A percentile compares a stretch with the other conserved stretches of the same genome.
Evolutionary conservation across 31 red algal genomes (phyloP).

Genomic region (Odonthalia washingtoniensis): DNA sequence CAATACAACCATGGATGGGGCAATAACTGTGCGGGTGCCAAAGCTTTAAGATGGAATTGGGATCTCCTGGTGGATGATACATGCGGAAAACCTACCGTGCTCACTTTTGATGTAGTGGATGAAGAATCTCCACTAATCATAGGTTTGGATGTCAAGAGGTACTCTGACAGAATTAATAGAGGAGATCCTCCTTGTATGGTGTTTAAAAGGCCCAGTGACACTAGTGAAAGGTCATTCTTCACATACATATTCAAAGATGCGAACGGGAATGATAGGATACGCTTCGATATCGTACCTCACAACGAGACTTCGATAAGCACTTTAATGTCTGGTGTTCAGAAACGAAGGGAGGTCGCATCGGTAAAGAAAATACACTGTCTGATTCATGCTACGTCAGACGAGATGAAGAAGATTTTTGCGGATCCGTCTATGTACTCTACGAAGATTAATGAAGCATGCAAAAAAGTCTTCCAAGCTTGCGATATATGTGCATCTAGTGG

Average conservation of each 20-base stretch:
- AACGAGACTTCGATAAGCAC: not conserved
- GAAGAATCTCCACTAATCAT: too few relatives aligned
- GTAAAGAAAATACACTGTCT: conserved; percentile 35
- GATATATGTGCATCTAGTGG: not conserved
- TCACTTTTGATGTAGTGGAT: not conserved
- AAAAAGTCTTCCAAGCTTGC: not conserved
- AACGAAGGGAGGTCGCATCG: not conserved
- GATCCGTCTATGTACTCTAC: conserved; percentile 21
- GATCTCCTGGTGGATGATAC: conserved; percentile 1
- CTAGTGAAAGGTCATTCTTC: not conserved
- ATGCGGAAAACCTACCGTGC: not conserved
- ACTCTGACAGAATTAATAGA: conserved; percentile 17
- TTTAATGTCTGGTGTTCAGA: not conserved
- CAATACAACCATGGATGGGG: too few relatives aligned
- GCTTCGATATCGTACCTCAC: conserved; percentile 9
- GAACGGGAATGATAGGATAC: not conserved
- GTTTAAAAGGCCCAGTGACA: conserved; percentile 11
- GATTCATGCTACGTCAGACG: too few relatives aligned
- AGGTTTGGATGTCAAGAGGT: not conserved
- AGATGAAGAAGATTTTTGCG: conserved; percentile 16
- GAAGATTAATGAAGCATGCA: not conserved
- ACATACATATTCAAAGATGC: conserved; percentile 14
- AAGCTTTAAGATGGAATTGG: too few relatives aligned
- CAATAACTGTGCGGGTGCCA: too few relatives aligned
- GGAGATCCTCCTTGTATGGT: not conserved